Base-by-base conservation (phyloP, 2,329 filamentous ascomycete genomes). In the Alternaria viburni region DNA sequence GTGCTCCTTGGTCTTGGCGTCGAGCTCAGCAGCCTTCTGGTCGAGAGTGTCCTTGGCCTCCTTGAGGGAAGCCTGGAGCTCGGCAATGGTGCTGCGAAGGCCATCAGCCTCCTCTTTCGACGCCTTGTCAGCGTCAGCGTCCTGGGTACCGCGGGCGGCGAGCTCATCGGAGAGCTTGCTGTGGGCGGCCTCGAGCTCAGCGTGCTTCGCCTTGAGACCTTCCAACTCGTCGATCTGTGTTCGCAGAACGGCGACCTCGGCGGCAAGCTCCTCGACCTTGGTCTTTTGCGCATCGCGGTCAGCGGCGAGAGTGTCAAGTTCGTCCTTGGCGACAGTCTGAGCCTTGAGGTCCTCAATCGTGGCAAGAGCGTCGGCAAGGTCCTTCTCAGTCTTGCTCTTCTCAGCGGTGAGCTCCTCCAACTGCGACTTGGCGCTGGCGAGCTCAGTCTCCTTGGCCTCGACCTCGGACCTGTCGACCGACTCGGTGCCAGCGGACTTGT, bases 391-490 rank as follows among this genome's bases (percentile, higher is more conserved):
- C 43, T 44, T 54, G 47, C 41, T 57, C 56, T 66, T 69, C 5
- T 67, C 61, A 23, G 61, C 52, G 7, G 66, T 62, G 8, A 69
- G 58, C 36, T 66, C 50, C 43, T 74, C 67, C 17, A 72, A 59
- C 55, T 71, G 71, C 47, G 66, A 61, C 52, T 67, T 65, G 32
- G 65, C 69, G 54, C 68, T 64, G 17, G 61, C 61, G 28, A 74
- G 63, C 15, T 76, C 71, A 52, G 61, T 64, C 23, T 75, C 70
- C 67, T 79, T 79, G 19, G 73, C 68, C 41, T 77, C 72, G 17
- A 77, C 36, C 12, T 76, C 73, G 41, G 55, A 62, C 50, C 71
- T 72, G 36, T 72, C 69, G 3, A 68, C 69, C 17, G 66, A 63
- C 13, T 67, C 66, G 30, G 59, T 59, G 52, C 62, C 60, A 49